Percentiles rank a stretch among this genome's conserved stretches.
phyloP scores from a whole-genome alignment of 2,329 filamentous ascomycete genomes.

The Clarireedia monteithiana region DNA sequence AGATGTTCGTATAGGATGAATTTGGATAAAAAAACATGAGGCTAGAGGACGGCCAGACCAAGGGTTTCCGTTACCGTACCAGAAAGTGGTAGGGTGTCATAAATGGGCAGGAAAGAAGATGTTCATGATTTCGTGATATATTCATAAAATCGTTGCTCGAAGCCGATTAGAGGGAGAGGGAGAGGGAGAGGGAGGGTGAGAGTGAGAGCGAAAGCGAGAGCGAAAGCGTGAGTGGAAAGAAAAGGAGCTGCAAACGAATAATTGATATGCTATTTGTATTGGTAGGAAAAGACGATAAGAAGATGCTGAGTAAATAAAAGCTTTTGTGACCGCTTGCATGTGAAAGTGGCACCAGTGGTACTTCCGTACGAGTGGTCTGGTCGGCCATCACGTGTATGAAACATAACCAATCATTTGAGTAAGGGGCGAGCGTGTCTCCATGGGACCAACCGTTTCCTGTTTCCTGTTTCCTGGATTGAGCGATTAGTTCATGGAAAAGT shows the following conservation, averaged over 20 bases:
- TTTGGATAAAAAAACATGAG: background rate
- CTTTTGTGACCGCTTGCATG: background rate
- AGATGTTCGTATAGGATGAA: background rate
- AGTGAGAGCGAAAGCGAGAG: background rate
- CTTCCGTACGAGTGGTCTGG: background rate
- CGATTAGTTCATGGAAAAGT: too few species aligned
- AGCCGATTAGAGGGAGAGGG: background rate
- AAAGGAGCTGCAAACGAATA: background rate
- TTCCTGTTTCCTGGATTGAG: too few species aligned
- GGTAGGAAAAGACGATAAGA: background rate
- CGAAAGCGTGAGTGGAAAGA: background rate
- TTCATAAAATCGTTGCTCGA: background rate
- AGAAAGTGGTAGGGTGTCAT: too few species aligned
- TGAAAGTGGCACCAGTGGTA: background rate
- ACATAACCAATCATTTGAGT: background rate
- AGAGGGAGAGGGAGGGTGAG: background rate
- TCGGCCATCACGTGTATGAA: background rate
- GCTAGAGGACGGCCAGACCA: background rate
- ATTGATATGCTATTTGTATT: background rate
- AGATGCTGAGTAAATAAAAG: background rate
- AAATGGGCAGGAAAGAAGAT: too few species aligned
- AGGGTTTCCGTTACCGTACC: background rate
- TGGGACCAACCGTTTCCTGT: background rate
- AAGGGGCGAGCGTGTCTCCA: background rate
- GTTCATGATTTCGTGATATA: too few species aligned